Evolutionary conservation across 441 rosid genomes (phyloP), one percentile per base, ranked within the genome.

Genomic region (Euphorbia schlechtendalii): DNA sequence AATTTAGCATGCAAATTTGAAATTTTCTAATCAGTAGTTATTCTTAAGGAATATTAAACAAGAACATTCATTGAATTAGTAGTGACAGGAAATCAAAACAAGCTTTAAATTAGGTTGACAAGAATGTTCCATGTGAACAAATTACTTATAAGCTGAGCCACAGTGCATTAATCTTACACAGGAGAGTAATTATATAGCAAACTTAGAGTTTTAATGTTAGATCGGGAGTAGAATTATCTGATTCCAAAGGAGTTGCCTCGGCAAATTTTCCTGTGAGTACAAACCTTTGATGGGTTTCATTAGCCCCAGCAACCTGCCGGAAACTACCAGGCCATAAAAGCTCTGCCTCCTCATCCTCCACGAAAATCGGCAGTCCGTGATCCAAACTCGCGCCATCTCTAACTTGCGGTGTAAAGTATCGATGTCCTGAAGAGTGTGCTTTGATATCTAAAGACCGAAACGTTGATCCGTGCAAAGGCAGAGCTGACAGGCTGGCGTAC

Each of bases 311-410:
- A 76, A 59, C 74, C n/a, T 63, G 74, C 27, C 75, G 78, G 66
- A 81, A 81, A 67, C 84, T 81, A 21, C 84, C 82, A 9, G 80
- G 82, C 82, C 82, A 81, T 20, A 76, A 17, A 59, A 78, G 67
- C 70, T 76, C 84, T 12, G 74, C 80, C 68, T 81, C 78, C 2
- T 81, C 80, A 12, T 78, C 82, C 36, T 78, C 80, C 67, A 72
- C 5, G 41, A 78, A 81, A 11, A 78, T 57, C 14, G 82, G 82
- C 40, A 71, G 73, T 1, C 70, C 66, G 0, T 80, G 68, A 61
- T 74, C 77, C 2, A 73, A 67, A 36, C 73, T 71, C 17, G 76
- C 59, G 48, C 51, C 25, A 65, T 56, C 69, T 1, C 76, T 66
- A 28, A 65, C 60, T 34, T 67, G 52, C 11, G 78, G 52, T 22